Evolutionary conservation across 768 basidiomycete genomes (phyloP), one percentile per base, ranked within the genome.

Genomic region (Boletus pseudo-olivaceus): DNA sequence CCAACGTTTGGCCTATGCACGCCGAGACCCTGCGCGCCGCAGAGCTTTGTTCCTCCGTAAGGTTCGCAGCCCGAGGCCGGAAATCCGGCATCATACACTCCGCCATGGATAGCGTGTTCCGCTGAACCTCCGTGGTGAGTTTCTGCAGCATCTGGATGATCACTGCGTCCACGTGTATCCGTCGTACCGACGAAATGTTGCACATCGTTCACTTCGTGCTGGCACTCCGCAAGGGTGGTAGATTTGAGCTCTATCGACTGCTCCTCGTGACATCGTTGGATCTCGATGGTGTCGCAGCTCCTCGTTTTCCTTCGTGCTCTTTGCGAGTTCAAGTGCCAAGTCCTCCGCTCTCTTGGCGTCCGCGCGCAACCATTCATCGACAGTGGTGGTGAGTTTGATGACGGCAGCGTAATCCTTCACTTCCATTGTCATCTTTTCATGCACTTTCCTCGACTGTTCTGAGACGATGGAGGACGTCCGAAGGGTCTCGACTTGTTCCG

Each of bases 51-150:
- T 57, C 46, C 17, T 32, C 27, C 11, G 42, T 37, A n/a, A 17
- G 4, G 15, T 15, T 17, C 23, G 38, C 5, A 30, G 30, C 1
- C n/a, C 23, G 42, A 33, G 26, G 19, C 7, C 23, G 38, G 38
- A 46, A 38, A n/a, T n/a, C 30, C 23, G 42, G 15, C 39, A 39
- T 4, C 1, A 60, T 19, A 6, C 4, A 9, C 11, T 60, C 56
- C 0, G 56, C 59, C 32, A 60, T 60, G 7, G 46, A 8, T 4
- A 43, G 42, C 2, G 57, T 39, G 26, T 14, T 49, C 26, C 49
- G 50, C 12, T 60, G 57, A 19, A 60, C 39, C 50, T 59, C 59
- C 11, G 50, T 35, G 27, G 55, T 59, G 30, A 60, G 57, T 26
- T 52, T 55, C 40, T 40, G 53, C 26, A 60, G 30, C 30, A 33